Conservation (phyloP, 345 rosid species). For the Acer negundo region DNA sequence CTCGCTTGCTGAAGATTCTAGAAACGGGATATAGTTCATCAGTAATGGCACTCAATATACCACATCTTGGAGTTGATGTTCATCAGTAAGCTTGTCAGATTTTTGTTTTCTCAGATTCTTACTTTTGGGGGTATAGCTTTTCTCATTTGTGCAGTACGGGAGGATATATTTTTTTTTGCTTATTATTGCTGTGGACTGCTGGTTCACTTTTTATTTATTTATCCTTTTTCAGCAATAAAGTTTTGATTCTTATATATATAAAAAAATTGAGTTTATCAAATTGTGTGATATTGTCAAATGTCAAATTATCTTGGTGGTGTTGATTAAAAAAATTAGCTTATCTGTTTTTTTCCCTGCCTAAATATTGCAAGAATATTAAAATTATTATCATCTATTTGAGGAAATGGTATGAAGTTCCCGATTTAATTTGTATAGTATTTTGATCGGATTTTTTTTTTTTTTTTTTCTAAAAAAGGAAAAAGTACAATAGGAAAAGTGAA, state of each 20-base stretch:
- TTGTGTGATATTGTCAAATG: neutral
- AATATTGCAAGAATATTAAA: neutral
- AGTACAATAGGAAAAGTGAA: neutral
- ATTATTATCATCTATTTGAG: neutral
- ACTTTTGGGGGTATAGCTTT: neutral
- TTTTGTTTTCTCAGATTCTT: neutral
- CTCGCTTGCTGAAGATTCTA: conserved; percentile 72
- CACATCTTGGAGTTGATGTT: conserved; percentile 60
- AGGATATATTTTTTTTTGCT: neutral
- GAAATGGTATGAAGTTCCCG: neutral
- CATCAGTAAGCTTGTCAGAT: neutral
- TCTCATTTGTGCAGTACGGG: neutral
- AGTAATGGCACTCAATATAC: conserved; percentile 37
- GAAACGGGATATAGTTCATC: conserved; percentile 71
- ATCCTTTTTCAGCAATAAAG: neutral
- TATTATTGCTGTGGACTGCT: neutral
- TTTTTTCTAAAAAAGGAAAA: too few relatives aligned
- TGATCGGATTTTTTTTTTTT: too few relatives aligned
- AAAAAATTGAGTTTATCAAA: neutral
- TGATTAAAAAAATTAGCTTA: neutral
- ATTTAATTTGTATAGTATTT: neutral
- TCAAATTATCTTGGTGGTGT: neutral
- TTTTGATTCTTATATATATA: neutral
- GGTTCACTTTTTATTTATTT: neutral
- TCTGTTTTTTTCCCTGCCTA: neutral